Conservation (phyloP, 257 asterid species). For the Eucommia ulmoides region DNA sequence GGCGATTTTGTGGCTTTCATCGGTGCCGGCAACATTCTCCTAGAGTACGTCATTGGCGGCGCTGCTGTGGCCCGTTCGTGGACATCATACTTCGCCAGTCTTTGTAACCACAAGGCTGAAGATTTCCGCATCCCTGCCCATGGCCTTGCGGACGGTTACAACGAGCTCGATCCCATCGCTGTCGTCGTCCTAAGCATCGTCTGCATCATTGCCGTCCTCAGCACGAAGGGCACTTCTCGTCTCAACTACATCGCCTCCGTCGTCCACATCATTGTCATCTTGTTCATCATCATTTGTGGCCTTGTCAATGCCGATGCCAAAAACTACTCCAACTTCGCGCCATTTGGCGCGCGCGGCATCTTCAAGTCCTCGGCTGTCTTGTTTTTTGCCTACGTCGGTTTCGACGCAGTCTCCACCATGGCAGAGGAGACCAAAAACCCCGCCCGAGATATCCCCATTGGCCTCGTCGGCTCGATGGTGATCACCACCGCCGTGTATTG, state of each 20-base stretch:
- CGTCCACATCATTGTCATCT: constrained; percentile 30
- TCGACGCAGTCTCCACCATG: constrained; percentile 58
- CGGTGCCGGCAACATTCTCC: constrained; percentile 47
- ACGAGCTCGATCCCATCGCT: constrained; percentile 44
- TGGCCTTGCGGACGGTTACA: constrained; percentile 18
- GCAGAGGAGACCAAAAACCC: constrained; percentile 58
- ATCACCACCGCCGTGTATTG: constrained; percentile 35
- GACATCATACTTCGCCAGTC: constrained; percentile 48
- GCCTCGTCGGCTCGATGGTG: constrained; percentile 53
- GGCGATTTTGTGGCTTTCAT: constrained; percentile 49
- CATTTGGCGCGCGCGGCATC: constrained; percentile 29
- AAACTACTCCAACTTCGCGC: constrained; percentile 31
- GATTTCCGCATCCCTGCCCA: constrained; percentile 28
- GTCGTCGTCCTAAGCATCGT: constrained; percentile 21
- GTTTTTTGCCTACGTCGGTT: constrained; percentile 47
- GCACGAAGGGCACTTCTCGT: constrained; percentile 51
- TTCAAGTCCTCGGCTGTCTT: constrained; percentile 42
- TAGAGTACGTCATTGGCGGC: constrained; percentile 36
- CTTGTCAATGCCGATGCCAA: constrained; percentile 30
- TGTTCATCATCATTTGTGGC: constrained; percentile 42
- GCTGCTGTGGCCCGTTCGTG: constrained; percentile 56
- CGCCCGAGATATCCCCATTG: constrained; percentile 38
- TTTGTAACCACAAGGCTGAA: constrained; percentile 25
- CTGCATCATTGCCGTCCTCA: constrained; percentile 26
- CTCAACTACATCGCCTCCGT: constrained; percentile 51